Evolutionary conservation across 257 asterid species (phyloP).

Genomic region (Solanum medicagineum): DNA sequence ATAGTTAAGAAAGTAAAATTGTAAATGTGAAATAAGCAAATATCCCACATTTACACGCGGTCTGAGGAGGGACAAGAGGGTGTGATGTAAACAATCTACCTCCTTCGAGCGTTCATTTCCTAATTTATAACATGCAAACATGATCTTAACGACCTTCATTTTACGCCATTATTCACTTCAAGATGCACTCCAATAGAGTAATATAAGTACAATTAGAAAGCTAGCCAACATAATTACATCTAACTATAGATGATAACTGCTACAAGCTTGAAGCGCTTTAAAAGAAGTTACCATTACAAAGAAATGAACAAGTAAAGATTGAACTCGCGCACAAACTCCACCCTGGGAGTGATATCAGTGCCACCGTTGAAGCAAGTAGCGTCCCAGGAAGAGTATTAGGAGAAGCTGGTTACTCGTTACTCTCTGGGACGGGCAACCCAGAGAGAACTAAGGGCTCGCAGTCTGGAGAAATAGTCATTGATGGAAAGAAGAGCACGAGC

Average conservation of each 20-base stretch:
- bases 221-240: not conserved
- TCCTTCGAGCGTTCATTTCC: not conserved
- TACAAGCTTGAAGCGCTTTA: not conserved
- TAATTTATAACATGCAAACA: not conserved
- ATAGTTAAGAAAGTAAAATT: too few relatives aligned
- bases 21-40: too few relatives aligned
- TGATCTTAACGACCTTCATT: not conserved
- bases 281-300: not conserved
- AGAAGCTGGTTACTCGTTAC: conserved; percentile 3
- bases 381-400: not conserved
- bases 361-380: not conserved
- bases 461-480: conserved; percentile 77
- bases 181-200: not conserved
- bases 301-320: not conserved
- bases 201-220: not conserved
- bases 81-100: not conserved
- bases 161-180: not conserved
- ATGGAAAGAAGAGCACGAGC: conserved; percentile 92
- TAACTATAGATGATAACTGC: not conserved
- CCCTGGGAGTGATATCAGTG: not conserved
- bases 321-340: not conserved
- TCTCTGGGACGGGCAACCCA: conserved; percentile 97
- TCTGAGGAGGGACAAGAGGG: not conserved
- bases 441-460: conserved; percentile 84
- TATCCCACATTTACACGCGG: not conserved